Evolutionary conservation across 352 stramenopile genomes (phyloP), one percentile per base, ranked within the genome.

Genomic region (Globisporangium yorkense): DNA sequence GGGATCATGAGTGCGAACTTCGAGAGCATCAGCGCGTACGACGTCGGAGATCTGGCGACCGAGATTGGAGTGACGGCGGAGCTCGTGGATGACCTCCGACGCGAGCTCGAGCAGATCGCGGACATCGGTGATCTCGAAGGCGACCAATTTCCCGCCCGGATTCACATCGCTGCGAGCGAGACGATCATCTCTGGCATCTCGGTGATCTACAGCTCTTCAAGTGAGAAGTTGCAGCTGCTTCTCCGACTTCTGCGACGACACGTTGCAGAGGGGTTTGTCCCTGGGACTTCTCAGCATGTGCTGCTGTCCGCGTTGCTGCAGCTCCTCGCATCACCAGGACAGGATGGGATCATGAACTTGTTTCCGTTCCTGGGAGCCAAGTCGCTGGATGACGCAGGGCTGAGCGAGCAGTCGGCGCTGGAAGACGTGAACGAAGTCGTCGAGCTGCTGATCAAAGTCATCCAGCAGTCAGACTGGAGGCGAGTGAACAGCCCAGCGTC

Each of bases 181-280:
- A 85, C 86, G 46, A 70, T 95, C 31, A 75, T 92, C 29, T 60
- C 70, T 33, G 82, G 84, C 1, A 62, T 92, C 24, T 74, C 72
- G 13, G 68, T 87, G 10, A 39, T 95, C 4, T 95, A 95, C 57
- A 70, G 62, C 13, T 72, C 75, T 10, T 61, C 84, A 15, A 61
- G 57, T n/a, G 73, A 93, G 18, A 89, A 87, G 55, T 51, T 92
- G 13, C 58, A 80, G 27, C 57, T 95, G n/a, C 63, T 94, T 10
- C 68, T 92, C 18, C 62, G 71, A 18, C 62, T 95, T 49, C 61
- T 95, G 43, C 71, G 67, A 7, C 57, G 68, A 13, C 71, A 92
- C 35, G 64, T 70, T 13, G 29, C 67, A 0, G 40, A 37, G 5
- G 50, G 59, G 3, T 83, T 87, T 51, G 39, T 62, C 12, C 39